phyloP scores from a whole-genome alignment of 176 grass and related monocot species.

The Musa schizocarpa region DNA sequence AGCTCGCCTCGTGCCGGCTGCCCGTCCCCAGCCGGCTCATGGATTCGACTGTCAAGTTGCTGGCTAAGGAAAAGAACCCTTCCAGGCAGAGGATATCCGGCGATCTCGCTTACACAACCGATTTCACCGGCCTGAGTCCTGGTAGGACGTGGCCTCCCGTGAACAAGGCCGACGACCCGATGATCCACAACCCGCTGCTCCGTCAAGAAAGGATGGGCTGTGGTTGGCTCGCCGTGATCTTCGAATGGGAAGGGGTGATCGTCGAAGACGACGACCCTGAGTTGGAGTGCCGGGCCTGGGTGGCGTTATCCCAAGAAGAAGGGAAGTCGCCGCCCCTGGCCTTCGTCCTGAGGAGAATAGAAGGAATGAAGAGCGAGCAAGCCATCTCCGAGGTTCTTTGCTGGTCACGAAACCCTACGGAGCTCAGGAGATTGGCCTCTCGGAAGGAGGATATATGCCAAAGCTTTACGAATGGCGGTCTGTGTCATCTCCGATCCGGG shows the following conservation, averaged over 20 bases:
- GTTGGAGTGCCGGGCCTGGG: slow-evolving; percentile 61
- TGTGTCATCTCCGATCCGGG: slow-evolving; percentile 55
- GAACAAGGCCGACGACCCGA: slow-evolving; percentile 60
- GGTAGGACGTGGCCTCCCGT: slow-evolving; percentile 46
- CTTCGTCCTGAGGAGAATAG: slow-evolving; percentile 50
- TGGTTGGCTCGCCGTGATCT: slow-evolving; percentile 82
- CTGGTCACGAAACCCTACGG: slow-evolving; percentile 63
- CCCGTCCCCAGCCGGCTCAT: slow-evolving; percentile 8
- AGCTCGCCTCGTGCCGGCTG: not conserved
- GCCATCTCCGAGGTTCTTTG: slow-evolving; percentile 87
- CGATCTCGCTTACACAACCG: slow-evolving; percentile 25
- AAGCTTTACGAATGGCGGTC: slow-evolving; percentile 33
- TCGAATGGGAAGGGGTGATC: slow-evolving; percentile 90
- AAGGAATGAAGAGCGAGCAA: slow-evolving; percentile 92
- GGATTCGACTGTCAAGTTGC: slow-evolving; percentile 38
- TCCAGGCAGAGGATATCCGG: slow-evolving; percentile 31
- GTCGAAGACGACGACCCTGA: slow-evolving; percentile 57
- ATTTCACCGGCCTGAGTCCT: slow-evolving; percentile 29
- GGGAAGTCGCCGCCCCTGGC: slow-evolving; percentile 59
- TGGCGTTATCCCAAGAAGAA: slow-evolving; percentile 56
- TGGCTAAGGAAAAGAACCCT: slow-evolving; percentile 50
- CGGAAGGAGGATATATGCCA: slow-evolving; percentile 72
- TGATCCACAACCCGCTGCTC: slow-evolving; percentile 68
- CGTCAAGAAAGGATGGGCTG: slow-evolving; percentile 83
- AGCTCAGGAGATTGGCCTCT: slow-evolving; percentile 42